Evolutionary conservation across 148 eudicot genomes (phyloP).

Genomic region (Euryodendron excelsum): DNA sequence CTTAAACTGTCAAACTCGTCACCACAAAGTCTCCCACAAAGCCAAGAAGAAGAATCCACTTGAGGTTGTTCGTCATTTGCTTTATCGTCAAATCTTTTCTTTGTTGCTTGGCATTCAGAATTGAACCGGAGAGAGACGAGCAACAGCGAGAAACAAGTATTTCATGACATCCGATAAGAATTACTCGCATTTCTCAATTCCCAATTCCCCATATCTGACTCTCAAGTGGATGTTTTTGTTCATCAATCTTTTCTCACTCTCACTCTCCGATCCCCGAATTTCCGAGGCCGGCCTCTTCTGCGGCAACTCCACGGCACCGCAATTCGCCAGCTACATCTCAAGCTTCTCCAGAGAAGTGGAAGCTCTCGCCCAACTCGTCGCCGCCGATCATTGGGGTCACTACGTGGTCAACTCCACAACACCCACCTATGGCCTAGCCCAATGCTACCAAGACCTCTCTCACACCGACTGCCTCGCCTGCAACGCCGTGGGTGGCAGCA

Average conservation of each 20-base stretch:
- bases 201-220: background rate
- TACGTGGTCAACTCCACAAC: slow-evolving; percentile 15
- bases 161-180: background rate
- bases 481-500: slow-evolving; percentile 43
- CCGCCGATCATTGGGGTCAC: slow-evolving; percentile 16
- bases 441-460: slow-evolving; percentile 39
- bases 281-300: slow-evolving; percentile 31
- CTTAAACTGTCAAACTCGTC: no score
- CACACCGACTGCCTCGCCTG: slow-evolving; percentile 47
- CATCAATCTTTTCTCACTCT: slow-evolving; percentile 7
- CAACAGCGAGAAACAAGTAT: no score
- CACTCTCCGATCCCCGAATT: slow-evolving; percentile 30
- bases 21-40: no score
- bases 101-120: no score
- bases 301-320: slow-evolving; percentile 17
- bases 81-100: no score
- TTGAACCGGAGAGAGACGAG: background rate
- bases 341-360: slow-evolving; percentile 34
- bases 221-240: slow-evolving; percentile 4
- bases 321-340: slow-evolving; percentile 29
- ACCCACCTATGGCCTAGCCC: slow-evolving; percentile 33
- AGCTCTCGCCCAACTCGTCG: slow-evolving; percentile 17
- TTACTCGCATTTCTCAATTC: background rate
- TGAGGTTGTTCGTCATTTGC: background rate
- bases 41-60: no score